A percentile compares a stretch with the other conserved stretches of the same genome.
Conservation (phyloP, 306 rosid species). For the Cicer arietinum region DNA sequence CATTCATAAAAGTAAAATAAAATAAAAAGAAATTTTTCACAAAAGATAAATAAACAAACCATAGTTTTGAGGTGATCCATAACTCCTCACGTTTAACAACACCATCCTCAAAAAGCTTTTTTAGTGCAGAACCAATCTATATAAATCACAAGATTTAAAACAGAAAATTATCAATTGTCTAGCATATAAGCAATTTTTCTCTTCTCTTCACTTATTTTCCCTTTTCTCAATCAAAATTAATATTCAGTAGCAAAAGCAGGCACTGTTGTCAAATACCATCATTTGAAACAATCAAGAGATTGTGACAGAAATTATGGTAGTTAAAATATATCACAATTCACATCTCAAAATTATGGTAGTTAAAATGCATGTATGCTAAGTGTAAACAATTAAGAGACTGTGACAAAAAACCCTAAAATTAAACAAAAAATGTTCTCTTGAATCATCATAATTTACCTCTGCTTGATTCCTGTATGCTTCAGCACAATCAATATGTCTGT, state of each 20-base stretch:
- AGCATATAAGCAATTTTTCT: neutral
- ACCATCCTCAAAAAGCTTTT: slow-evolving; percentile 66
- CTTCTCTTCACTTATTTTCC: neutral
- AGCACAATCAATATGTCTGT: slow-evolving; percentile 73
- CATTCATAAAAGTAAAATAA: neutral
- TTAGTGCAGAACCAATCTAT: slow-evolving; percentile 70
- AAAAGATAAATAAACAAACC: slow-evolving; percentile 56
- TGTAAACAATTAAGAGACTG: neutral
- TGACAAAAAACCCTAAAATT: neutral
- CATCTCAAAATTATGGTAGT: neutral
- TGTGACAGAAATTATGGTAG: neutral
- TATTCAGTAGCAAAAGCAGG: too few relatives aligned
- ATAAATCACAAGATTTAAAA: neutral
- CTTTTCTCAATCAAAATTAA: neutral
- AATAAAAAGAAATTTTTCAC: neutral
- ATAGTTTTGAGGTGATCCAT: slow-evolving; percentile 86
- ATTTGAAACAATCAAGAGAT: neutral
- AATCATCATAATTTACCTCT: slow-evolving; percentile 10
- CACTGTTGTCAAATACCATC: neutral
- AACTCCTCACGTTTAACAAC: slow-evolving; percentile 71
- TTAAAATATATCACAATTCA: neutral
- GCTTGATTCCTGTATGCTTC: slow-evolving; percentile 56
- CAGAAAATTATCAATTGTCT: neutral
- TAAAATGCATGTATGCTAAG: neutral
- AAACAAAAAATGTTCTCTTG: too few relatives aligned